Evolutionary conservation across 768 basidiomycete species (phyloP), one percentile per base, ranked within the genome.

Genomic region (Coprinellus micaceus): DNA sequence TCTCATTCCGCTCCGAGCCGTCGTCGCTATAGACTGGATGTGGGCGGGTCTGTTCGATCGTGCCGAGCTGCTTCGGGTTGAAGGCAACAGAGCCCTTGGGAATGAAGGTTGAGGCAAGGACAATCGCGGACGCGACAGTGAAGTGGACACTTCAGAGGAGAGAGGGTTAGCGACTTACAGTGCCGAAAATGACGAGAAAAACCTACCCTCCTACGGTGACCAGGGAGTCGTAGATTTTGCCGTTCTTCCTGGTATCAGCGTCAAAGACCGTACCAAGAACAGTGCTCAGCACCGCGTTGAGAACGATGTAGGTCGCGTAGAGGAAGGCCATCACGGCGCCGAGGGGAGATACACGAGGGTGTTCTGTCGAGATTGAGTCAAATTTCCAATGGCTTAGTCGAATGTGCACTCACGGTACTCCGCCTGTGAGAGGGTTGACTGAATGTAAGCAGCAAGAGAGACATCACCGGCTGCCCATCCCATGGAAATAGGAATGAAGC

Each of bases 391-490:
- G n/a, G n/a, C n/a, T n/a, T n/a, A n/a, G n/a, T n/a, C n/a, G n/a
- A n/a, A 13, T 33, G 6, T 33, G 33, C 33, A 33, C 67, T 30
- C 54, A 69, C 67, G 36, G 54, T 65, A 69, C 33, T 67, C 52
- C 1, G 63, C 63, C n/a, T 69, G 66, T 19, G 67, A 63, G 5
- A 71, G 59, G 7, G 64, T 56, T 11, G 68, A 64, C 49, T 70
- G 69, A 25, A 71, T 71, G 57, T 69, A 71, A 29, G 70, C 70
- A 36, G 70, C 69, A 26, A 71, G 61, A 1, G 70, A 71, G 21
- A 70, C 70, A 57, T 71, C 70, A 28, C 70, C 70, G 47, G 70
- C 70, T 12, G 69, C 69, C 70, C 70, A 71, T n/a, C 70, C 70
- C 64, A 65, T 64, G 24, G 70, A 71, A 33, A 71, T 67, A 12